Percentiles rank a stretch among this genome's conserved stretches.
Conservation (phyloP, 306 rosid species). For the Calophaca sinica region DNA sequence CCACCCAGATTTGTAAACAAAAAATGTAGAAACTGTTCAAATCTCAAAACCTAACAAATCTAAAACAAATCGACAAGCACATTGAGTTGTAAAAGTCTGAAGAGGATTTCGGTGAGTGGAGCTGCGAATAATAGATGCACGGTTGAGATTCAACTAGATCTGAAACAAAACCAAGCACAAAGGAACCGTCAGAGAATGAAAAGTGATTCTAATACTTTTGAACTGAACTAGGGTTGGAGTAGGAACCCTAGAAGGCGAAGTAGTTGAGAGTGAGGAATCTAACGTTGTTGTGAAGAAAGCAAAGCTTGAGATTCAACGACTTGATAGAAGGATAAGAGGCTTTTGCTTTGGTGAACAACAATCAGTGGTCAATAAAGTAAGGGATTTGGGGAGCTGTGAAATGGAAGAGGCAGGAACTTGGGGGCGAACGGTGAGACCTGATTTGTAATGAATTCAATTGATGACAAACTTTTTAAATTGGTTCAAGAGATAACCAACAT, state of each 20-base stretch:
- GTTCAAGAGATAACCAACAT: too few species aligned
- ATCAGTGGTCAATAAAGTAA: slow-evolving; percentile 59
- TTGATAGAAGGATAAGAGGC: neutral
- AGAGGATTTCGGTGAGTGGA: slow-evolving; percentile 32
- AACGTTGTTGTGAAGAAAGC: slow-evolving; percentile 53
- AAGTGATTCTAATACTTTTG: neutral
- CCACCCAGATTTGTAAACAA: slow-evolving; percentile 69
- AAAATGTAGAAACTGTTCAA: slow-evolving; percentile 34
- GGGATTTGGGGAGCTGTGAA: slow-evolving; percentile 17
- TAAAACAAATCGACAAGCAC: slow-evolving; percentile 1
- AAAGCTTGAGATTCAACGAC: slow-evolving; percentile 47
- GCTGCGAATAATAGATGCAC: neutral
- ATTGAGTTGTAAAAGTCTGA: slow-evolving; percentile 50
- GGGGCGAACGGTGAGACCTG: slow-evolving; percentile 43
- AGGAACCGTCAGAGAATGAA: neutral
- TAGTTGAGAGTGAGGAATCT: slow-evolving; percentile 50
- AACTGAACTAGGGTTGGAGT: slow-evolving; percentile 41
- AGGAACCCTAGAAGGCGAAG: slow-evolving; percentile 49
- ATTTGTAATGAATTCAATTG: slow-evolving; percentile 36
- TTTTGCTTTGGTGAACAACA: slow-evolving; percentile 26
- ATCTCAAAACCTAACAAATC: slow-evolving; percentile 46
- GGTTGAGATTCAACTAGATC: slow-evolving; percentile 57
- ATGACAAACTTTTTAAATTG: too few species aligned
- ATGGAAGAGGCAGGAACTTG: slow-evolving; percentile 30
- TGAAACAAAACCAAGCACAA: slow-evolving; percentile 45